Percentiles rank a stretch among this genome's conserved stretches.
Conservation (phyloP, 2,329 filamentous ascomycete species). For the Ophiosphaerella korrae region DNA sequence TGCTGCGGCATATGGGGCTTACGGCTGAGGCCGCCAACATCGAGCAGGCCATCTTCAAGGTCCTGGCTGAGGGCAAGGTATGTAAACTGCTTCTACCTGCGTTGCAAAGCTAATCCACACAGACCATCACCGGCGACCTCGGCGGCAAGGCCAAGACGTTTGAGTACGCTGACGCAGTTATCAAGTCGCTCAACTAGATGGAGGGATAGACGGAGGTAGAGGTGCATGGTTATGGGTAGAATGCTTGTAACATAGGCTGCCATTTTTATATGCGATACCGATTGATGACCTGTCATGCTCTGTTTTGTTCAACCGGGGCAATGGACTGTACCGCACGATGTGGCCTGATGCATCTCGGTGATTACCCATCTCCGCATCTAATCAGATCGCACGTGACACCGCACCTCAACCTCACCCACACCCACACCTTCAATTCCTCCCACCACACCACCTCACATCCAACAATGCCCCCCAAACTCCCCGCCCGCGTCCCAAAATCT, state of each 20-base stretch:
- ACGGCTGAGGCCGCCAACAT: constrained; percentile 83
- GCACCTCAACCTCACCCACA: constrained; percentile 1
- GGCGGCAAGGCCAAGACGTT: constrained; percentile 95
- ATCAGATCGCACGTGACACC: constrained; percentile 23
- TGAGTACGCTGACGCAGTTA: constrained; percentile 93
- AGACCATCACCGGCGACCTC: constrained; percentile 88
- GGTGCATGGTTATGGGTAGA: not conserved
- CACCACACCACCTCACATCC: not conserved
- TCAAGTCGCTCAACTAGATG: constrained; percentile 61
- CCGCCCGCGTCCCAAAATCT: constrained; percentile 19
- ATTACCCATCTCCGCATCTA: constrained; percentile 15
- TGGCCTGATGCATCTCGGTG: no score
- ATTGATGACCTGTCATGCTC: constrained; percentile 8
- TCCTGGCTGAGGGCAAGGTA: constrained; percentile 92
- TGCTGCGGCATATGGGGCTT: constrained; percentile 98
- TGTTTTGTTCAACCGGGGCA: not conserved
- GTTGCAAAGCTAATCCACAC: constrained; percentile 19
- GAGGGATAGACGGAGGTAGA: no score
- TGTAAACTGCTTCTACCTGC: constrained; percentile 21
- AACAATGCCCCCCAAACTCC: constrained; percentile 34
- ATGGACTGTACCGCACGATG: no score
- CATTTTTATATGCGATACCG: constrained; percentile 29
- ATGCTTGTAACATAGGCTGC: constrained; percentile 45
- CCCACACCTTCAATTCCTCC: not conserved
- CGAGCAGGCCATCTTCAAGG: constrained; percentile 93